phyloP scores from a whole-genome alignment of 306 rosid species.

The Ammopiptanthus mongolicus region DNA sequence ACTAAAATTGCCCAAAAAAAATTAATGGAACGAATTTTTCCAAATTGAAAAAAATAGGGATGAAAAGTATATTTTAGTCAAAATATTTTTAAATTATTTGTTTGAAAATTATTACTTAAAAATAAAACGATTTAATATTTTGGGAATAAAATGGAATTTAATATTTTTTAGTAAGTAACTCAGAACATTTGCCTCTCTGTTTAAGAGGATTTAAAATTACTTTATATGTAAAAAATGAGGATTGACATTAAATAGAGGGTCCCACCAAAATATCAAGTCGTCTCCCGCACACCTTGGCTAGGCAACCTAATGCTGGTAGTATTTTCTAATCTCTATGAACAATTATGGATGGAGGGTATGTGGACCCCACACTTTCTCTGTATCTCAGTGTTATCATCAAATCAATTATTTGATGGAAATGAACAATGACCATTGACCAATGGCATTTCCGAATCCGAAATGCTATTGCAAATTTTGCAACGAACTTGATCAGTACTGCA shows the following conservation, averaged over 20 bases:
- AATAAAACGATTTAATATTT: no score
- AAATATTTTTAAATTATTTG: no score
- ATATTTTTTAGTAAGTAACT: no score
- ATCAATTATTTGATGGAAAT: not conserved
- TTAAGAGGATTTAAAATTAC: not conserved
- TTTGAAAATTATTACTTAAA: not conserved
- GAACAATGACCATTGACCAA: no score
- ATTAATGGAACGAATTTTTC: no score
- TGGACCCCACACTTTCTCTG: not conserved
- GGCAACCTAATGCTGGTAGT: not conserved
- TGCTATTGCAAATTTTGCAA: no score
- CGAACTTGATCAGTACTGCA: no score
- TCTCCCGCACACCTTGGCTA: not conserved
- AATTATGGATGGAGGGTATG: slow-evolving; percentile 22
- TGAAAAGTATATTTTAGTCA: no score
- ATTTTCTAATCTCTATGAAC: slow-evolving; percentile 7
- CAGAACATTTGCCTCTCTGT: not conserved
- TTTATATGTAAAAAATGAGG: not conserved
- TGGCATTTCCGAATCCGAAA: no score
- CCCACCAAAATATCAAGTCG: not conserved
- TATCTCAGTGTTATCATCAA: not conserved
- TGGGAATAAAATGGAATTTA: no score
- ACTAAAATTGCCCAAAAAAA: no score
- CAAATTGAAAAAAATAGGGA: no score
- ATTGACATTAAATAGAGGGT: slow-evolving; percentile 6